Evolutionary conservation across 345 rosid genomes (phyloP), one percentile per base, ranked within the genome.

Genomic region (Eutrema heterophyllum): DNA sequence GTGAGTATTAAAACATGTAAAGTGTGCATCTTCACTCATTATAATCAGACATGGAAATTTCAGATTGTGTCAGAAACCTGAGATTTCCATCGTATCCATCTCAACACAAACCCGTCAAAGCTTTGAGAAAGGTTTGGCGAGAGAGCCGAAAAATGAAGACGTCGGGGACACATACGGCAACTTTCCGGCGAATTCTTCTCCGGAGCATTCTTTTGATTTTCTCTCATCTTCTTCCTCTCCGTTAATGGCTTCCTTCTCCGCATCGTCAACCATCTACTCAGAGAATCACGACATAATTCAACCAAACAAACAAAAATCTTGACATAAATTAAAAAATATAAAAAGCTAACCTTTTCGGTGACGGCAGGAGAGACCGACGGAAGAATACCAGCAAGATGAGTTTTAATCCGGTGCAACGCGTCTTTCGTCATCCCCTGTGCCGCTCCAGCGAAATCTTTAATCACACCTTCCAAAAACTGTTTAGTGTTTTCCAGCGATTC

Each of bases 201-300:
- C 36, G 29, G 65, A 53, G 43, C 18, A 44, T 40, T 41, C 80
- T 30, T 64, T 15, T 1, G 68, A 40, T 24, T 70, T 50, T 3
- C 33, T 56, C 35, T 65, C 29, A n/a, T 64, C 76, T 38, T 70
- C 63, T 64, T 64, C 76, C 21, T 81, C 79, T 70, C 69, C 67
- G n/a, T 70, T 62, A 29, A 52, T 67, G 8, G 84, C 83, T 71
- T 86, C 83, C 40, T 79, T 77, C 61, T 73, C 86, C 3, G 84
- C 86, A 72, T 84, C 89, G 65, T 86, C 87, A 67, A 86, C 84
- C 55, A 86, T 76, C 86, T 83, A 61, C 54, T 48, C 67, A 39
- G n/a, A 27, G 40, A 55, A 32, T 12, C 24, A 32, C 51, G 27
- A 18, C 12, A 52, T 3, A 52, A 14, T 9, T 49, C 29, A 55